Percentiles rank a stretch among this genome's conserved stretches.
phyloP scores from a whole-genome alignment of 495 filamentous ascomycete species.

The Margaritispora aquatica region DNA sequence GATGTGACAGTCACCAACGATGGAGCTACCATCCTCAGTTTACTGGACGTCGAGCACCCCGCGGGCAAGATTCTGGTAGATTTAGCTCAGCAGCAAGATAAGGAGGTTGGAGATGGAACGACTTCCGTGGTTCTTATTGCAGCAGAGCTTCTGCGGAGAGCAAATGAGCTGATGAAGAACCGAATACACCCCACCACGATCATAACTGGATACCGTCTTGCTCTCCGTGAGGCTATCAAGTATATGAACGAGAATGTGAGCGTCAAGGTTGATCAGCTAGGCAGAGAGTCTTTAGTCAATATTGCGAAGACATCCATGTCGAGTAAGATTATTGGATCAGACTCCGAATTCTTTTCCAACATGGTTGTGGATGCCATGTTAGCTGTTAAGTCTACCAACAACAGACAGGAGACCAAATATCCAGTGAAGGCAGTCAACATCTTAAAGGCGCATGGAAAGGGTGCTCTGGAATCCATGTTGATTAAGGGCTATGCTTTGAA shows the following conservation, averaged over 20 bases:
- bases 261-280: slow-evolving; percentile 86
- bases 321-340: slow-evolving; percentile 94
- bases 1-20: slow-evolving; percentile 99
- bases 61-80: slow-evolving; percentile 98
- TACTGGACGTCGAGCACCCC: slow-evolving; percentile 95
- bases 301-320: slow-evolving; percentile 99
- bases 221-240: slow-evolving; percentile 91
- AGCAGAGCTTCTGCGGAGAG: slow-evolving; percentile 87
- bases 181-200: slow-evolving; percentile 99
- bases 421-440: slow-evolving; percentile 99
- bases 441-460: slow-evolving; percentile 96
- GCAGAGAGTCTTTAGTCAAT: slow-evolving; percentile 81
- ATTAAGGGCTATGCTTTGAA: slow-evolving; percentile 97
- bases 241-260: slow-evolving; percentile 99
- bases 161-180: slow-evolving; percentile 98
- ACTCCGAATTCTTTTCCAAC: slow-evolving; percentile 95
- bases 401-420: slow-evolving; percentile 86
- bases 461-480: slow-evolving; percentile 77
- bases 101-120: slow-evolving; percentile 96
- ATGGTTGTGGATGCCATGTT: slow-evolving; percentile 97
- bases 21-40: slow-evolving; percentile 89
- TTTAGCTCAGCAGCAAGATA: slow-evolving; percentile 96
- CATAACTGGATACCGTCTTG: slow-evolving; percentile 95
- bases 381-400: slow-evolving; percentile 88
- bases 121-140: slow-evolving; percentile 97